Conservation (phyloP, 352 stramenopile genomes). For the Pythium plurisporium region DNA sequence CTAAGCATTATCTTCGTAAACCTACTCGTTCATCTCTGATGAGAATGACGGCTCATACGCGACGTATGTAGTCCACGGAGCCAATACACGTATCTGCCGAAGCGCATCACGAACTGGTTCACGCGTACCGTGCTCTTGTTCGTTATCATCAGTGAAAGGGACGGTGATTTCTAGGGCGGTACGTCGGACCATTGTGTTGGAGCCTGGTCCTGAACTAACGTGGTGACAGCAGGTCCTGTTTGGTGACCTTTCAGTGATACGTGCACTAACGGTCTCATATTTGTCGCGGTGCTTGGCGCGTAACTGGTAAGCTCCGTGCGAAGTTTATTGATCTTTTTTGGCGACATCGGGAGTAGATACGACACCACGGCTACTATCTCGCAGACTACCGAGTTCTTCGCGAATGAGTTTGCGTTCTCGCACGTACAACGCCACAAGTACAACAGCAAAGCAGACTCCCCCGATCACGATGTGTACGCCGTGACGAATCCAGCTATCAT, state of each 20-base stretch:
- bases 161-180: background rate
- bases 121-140: background rate
- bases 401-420: slow-evolving; percentile 45
- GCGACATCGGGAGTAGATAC: background rate
- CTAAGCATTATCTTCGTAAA: background rate
- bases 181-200: background rate
- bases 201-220: background rate
- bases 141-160: background rate
- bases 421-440: slow-evolving; percentile 36
- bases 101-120: slow-evolving; percentile 14
- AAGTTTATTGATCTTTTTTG: slow-evolving; percentile 13
- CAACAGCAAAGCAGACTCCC: slow-evolving; percentile 35
- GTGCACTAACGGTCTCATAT: background rate
- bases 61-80: slow-evolving; percentile 41
- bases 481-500: slow-evolving; percentile 35
- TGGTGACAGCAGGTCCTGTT: background rate
- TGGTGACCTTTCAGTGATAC: background rate
- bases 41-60: slow-evolving; percentile 41
- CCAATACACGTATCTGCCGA: slow-evolving; percentile 34
- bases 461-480: slow-evolving; percentile 44
- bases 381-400: slow-evolving; percentile 16
- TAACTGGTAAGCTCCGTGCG: background rate
- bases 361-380: background rate
- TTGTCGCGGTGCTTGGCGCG: background rate
- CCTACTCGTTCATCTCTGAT: slow-evolving; percentile 42